Evolutionary conservation across 2,329 filamentous ascomycete genomes (phyloP).

Genomic region (Chrysoporthe cubensis): DNA sequence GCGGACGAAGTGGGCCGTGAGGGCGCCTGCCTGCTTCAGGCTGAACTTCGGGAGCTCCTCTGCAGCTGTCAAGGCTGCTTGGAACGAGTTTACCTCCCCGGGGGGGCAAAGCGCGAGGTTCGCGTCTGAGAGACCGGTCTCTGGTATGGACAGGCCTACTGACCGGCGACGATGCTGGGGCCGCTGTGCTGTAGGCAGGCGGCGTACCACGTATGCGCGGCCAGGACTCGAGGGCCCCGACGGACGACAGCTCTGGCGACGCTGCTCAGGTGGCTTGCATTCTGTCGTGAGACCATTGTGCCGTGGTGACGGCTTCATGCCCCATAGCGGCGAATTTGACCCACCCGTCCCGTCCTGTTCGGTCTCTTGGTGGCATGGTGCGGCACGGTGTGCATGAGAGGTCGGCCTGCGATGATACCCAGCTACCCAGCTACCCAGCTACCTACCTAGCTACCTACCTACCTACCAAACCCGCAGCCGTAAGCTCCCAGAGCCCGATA

Average conservation of each 20-base stretch:
- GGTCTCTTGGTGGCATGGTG: slow-evolving; percentile 3
- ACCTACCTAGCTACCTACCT: too few species aligned
- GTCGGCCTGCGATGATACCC: slow-evolving; percentile 3
- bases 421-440: too few species aligned
- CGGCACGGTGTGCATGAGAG: slow-evolving; percentile 14
- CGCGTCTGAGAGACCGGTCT: neutral
- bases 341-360: slow-evolving; percentile 15
- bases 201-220: neutral
- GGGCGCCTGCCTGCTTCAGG: neutral
- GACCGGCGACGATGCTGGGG: slow-evolving; percentile 12
- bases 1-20: neutral
- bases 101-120: neutral
- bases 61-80: neutral
- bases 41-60: neutral
- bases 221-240: slow-evolving; percentile 7
- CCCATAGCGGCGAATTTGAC: slow-evolving; percentile 24
- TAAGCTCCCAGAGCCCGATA: neutral
- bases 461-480: neutral
- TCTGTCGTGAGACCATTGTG: slow-evolving; percentile 24
- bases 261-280: slow-evolving; percentile 26
- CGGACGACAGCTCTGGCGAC: slow-evolving; percentile 14
- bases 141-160: neutral
- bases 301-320: slow-evolving; percentile 22
- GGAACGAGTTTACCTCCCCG: neutral
- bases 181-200: slow-evolving; percentile 4